phyloP scores from a whole-genome alignment of 139 green algal species.

The Closterium sp. region DNA sequence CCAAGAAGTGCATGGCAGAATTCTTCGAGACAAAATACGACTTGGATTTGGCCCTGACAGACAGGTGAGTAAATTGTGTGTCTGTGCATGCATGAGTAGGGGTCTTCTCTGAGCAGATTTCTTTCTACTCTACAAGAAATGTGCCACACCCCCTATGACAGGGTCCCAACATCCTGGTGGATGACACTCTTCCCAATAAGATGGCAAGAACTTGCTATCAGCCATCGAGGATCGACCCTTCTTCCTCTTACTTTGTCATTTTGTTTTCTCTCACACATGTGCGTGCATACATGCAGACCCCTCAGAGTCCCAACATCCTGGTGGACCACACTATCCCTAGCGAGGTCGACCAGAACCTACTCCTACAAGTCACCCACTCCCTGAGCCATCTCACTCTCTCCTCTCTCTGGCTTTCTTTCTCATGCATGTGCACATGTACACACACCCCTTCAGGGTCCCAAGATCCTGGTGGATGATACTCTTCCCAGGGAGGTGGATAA shows the following conservation, averaged over 20 bases:
- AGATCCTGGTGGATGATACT: too few relatives aligned
- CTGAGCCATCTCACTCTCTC: too few relatives aligned
- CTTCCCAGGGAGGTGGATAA: too few relatives aligned
- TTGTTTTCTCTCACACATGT: background rate
- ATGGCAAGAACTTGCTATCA: slow-evolving; percentile 54
- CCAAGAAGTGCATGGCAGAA: slow-evolving; percentile 65
- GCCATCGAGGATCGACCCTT: too few relatives aligned
- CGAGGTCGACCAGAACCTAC: too few relatives aligned
- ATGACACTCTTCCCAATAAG: slow-evolving; percentile 88
- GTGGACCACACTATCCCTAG: slow-evolving; percentile 90
- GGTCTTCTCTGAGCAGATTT: background rate
- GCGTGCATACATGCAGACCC: background rate
- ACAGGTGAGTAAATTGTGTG: slow-evolving; percentile 38
- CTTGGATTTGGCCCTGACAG: slow-evolving; percentile 96
- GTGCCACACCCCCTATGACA: too few relatives aligned
- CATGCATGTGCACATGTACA: too few relatives aligned
- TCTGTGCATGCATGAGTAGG: too few relatives aligned
- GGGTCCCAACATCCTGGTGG: slow-evolving; percentile 65
- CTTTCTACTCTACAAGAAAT: too few relatives aligned
- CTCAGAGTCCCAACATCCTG: slow-evolving; percentile 84
- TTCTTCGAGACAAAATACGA: slow-evolving; percentile 89
- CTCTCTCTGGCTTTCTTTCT: too few relatives aligned
- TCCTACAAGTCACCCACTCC: too few relatives aligned
- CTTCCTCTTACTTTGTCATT: background rate
- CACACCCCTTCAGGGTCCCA: too few relatives aligned